Percentiles rank a stretch among this genome's conserved stretches.
Conservation (phyloP, 352 stramenopile species). For the Halophytophthora polymorphica region DNA sequence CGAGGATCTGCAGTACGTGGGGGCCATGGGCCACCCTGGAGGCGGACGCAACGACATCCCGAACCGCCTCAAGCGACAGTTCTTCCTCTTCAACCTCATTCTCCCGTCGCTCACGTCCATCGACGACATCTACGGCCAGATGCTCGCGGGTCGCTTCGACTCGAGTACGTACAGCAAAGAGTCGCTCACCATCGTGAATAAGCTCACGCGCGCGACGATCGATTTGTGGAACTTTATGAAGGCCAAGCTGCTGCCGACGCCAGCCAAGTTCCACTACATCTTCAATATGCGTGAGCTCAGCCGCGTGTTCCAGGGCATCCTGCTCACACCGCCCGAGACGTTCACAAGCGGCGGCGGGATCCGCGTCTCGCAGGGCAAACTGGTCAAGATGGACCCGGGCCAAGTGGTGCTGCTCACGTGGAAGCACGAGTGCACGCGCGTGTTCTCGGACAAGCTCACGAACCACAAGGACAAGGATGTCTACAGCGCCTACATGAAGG, state of each 20-base stretch:
- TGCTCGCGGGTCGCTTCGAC: constrained; percentile 94
- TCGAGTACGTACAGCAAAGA: constrained; percentile 85
- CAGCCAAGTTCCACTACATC: constrained; percentile 99
- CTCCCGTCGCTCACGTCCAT: constrained; percentile 97
- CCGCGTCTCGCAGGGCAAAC: constrained; percentile 78
- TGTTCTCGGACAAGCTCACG: constrained; percentile 98
- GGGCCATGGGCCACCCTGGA: constrained; percentile 96
- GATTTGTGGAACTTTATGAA: constrained; percentile 97
- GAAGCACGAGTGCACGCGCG: constrained; percentile 97
- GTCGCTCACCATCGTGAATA: constrained; percentile 82
- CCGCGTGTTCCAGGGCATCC: constrained; percentile 96
- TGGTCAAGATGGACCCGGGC: constrained; percentile 88
- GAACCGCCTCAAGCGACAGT: constrained; percentile 99
- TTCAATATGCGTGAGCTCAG: constrained; percentile 99
- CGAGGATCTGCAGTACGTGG: constrained; percentile 97
- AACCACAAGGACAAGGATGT: constrained; percentile 97
- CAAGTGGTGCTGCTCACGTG: constrained; percentile 95
- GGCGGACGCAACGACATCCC: constrained; percentile 98
- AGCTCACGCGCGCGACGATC: constrained; percentile 96
- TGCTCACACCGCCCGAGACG: constrained; percentile 94
- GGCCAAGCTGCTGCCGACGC: constrained; percentile 95
- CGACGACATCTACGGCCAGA: constrained; percentile 99
- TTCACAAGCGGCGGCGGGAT: constrained; percentile 90
- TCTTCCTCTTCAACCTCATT: constrained; percentile 99
- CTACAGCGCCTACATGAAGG: constrained; percentile 91